These are phyloP conservation scores for Opeltia flavorubescens DNA, from an alignment of 495 filamentous ascomycete genomes.

Conservation along the genomic window DNA sequence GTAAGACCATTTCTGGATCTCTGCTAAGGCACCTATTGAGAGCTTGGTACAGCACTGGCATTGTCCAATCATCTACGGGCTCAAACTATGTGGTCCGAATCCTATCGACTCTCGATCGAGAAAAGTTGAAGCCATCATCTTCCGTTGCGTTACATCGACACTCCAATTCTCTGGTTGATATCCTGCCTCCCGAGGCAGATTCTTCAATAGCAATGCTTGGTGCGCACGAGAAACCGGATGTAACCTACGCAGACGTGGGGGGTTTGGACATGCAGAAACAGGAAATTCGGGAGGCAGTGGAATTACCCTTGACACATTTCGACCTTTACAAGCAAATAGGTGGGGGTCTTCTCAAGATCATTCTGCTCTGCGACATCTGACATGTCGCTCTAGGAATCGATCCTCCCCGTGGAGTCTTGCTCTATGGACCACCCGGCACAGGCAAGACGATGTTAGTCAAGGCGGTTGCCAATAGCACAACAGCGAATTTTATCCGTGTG, in stretches of 20 bases:
- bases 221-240: conserved; percentile 92
- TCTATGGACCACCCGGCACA: conserved; percentile 93
- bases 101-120: conserved; percentile 93
- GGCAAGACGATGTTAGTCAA: conserved; percentile 99
- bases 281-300: conserved; percentile 94
- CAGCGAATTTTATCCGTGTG: conserved; percentile 95
- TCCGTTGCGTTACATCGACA: conserved; percentile 95
- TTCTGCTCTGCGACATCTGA: conserved; percentile 1
- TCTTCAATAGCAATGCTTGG: conserved; percentile 97
- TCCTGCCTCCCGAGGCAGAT: conserved; percentile 93
- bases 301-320: conserved; percentile 90
- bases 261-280: conserved; percentile 99
- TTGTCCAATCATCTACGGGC: conserved; percentile 94
- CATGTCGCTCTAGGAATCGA: conserved; percentile 59
- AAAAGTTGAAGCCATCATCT: conserved; percentile 91
- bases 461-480: conserved; percentile 95
- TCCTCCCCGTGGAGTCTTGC: conserved; percentile 85
- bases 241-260: conserved; percentile 95
- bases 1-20: conserved; percentile 29
- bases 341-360: conserved; percentile 18
- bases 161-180: conserved; percentile 96
- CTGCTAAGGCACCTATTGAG: conserved; percentile 13
- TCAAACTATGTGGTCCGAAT: conserved; percentile 99
- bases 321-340: conserved; percentile 96
- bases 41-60: conserved; percentile 58